Percentiles rank a stretch among this genome's conserved stretches.
These are phyloP conservation scores for Phytophthora litchii DNA, from an alignment of 352 stramenopile species.

Conservation along the genomic window DNA sequence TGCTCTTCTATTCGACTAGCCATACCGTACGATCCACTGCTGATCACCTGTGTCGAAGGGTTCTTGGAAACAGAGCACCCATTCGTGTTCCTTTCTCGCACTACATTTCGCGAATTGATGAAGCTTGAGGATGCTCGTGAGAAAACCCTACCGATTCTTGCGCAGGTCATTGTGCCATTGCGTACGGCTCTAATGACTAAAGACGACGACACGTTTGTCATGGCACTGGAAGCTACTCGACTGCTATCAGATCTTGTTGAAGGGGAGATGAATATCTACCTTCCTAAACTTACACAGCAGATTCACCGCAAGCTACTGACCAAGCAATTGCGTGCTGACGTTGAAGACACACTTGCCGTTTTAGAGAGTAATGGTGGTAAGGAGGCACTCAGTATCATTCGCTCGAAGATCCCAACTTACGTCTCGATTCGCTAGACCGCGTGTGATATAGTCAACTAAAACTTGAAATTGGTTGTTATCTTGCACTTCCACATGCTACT, in stretches of 20 bases:
- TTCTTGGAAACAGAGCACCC: conserved; percentile 79
- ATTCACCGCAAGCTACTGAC: conserved; percentile 76
- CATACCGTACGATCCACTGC: conserved; percentile 64
- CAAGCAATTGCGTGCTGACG: conserved; percentile 54
- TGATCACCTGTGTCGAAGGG: conserved; percentile 76
- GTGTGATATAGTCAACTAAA: too few relatives aligned
- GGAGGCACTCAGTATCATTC: conserved; percentile 76
- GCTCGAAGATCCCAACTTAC: conserved; percentile 82
- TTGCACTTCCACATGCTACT: too few relatives aligned
- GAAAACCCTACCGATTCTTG: conserved; percentile 60
- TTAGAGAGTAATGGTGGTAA: conserved; percentile 78
- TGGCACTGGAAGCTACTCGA: conserved; percentile 70
- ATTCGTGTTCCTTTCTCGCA: conserved; percentile 79
- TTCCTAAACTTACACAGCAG: conserved; percentile 77
- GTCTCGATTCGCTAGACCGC: conserved; percentile 50
- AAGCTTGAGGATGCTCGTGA: conserved; percentile 62
- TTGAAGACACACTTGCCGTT: conserved; percentile 68
- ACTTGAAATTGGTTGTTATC: too few relatives aligned
- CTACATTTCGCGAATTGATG: conserved; percentile 78
- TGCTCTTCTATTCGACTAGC: conserved; percentile 23
- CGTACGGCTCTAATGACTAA: conserved; percentile 68
- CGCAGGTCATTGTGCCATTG: conserved; percentile 65
- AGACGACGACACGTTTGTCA: conserved; percentile 74
- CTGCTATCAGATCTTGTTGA: conserved; percentile 69
- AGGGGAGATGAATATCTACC: conserved; percentile 76